A percentile compares a stretch with the other conserved stretches of the same genome.
phyloP scores from a whole-genome alignment of 352 stramenopile species.

The Elongisporangium prolatum region DNA sequence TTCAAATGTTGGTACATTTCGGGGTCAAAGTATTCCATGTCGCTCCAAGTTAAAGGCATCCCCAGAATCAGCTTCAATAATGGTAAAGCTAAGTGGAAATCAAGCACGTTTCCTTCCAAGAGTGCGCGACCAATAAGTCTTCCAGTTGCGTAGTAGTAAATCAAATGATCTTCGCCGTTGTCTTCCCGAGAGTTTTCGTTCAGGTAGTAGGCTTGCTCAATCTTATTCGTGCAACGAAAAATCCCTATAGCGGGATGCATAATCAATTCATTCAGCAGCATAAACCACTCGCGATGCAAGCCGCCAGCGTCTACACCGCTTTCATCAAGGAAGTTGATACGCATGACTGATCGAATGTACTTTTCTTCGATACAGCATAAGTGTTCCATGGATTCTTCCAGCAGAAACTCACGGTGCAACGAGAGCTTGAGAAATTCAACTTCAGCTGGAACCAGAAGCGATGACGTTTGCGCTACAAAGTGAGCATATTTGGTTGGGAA shows the following conservation, averaged over 20 bases:
- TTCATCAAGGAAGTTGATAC: constrained; percentile 80
- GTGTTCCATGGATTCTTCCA: constrained; percentile 65
- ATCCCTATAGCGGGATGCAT: constrained; percentile 38
- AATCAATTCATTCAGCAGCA: constrained; percentile 64
- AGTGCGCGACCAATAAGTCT: constrained; percentile 54
- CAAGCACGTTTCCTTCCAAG: constrained; percentile 91
- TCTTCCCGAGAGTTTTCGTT: constrained; percentile 59
- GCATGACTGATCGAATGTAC: constrained; percentile 55
- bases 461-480: constrained; percentile 33
- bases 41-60: constrained; percentile 91
- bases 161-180: constrained; percentile 64
- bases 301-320: constrained; percentile 81
- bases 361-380: constrained; percentile 47
- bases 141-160: constrained; percentile 53
- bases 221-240: constrained; percentile 43
- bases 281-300: constrained; percentile 87
- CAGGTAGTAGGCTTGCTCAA: constrained; percentile 56
- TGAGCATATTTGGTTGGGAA: constrained; percentile 49
- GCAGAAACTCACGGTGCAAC: constrained; percentile 41
- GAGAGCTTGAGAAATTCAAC: constrained; percentile 46
- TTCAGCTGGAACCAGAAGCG: constrained; percentile 30
- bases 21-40: constrained; percentile 87
- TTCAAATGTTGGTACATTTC: constrained; percentile 52
- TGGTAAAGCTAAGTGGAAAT: constrained; percentile 92
- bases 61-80: constrained; percentile 97